Percentiles rank a stretch among this genome's conserved stretches.
phyloP scores from a whole-genome alignment of 805 yeast species.

The Saccharomycopsis fodiens region DNA sequence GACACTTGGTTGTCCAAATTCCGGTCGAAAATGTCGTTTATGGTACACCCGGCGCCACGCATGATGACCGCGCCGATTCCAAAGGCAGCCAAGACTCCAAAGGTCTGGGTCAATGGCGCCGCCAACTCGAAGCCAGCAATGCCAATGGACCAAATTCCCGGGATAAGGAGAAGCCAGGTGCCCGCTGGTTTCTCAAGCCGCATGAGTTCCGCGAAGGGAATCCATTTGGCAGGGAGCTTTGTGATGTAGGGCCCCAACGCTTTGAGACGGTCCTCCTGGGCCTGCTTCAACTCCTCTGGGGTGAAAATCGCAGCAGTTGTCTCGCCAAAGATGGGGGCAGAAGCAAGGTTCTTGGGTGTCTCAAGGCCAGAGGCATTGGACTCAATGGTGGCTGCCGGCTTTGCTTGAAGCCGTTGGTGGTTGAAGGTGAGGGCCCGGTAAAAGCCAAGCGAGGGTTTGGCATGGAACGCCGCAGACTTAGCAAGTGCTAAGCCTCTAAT shows the following conservation, averaged over 20 bases:
- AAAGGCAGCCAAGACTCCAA: constrained; percentile 59
- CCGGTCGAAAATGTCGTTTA: constrained; percentile 83
- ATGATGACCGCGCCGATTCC: constrained; percentile 81
- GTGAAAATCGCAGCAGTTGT: constrained; percentile 14
- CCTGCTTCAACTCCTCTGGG: constrained; percentile 25
- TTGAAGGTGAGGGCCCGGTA: too few relatives aligned
- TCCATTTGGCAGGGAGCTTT: constrained; percentile 60
- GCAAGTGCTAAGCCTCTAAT: too few relatives aligned
- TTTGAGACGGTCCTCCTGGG: constrained; percentile 41
- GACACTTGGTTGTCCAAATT: constrained; percentile 79
- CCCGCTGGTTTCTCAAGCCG: constrained; percentile 96
- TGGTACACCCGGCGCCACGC: constrained; percentile 98
- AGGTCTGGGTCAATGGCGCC: constrained; percentile 61
- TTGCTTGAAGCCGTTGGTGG: too few relatives aligned
- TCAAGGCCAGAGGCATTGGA: too few relatives aligned
- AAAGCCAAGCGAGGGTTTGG: too few relatives aligned
- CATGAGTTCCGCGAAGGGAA: constrained; percentile 90
- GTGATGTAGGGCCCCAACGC: constrained; percentile 47
- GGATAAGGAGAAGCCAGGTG: constrained; percentile 71
- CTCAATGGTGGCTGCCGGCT: too few relatives aligned
- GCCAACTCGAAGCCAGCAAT: constrained; percentile 73
- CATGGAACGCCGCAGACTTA: too few relatives aligned
- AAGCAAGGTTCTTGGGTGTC: too few relatives aligned
- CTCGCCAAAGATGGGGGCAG: too few relatives aligned
- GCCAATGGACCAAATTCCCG: constrained; percentile 88